Conservation (phyloP, 2,329 filamentous ascomycete species). For the Diaporthe citri region DNA sequence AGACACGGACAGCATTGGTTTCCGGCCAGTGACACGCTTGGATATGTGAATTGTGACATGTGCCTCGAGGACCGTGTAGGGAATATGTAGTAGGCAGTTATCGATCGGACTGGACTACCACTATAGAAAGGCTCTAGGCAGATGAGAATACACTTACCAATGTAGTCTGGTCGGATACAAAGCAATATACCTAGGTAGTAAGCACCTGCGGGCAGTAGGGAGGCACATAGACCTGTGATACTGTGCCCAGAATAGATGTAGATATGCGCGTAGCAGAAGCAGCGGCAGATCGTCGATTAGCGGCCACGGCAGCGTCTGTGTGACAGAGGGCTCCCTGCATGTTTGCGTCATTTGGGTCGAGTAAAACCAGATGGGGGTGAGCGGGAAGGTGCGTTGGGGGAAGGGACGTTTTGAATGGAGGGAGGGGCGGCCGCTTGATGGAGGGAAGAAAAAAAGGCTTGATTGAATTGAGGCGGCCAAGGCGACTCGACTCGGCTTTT, state of each 20-base stretch:
- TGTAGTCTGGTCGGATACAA: too few relatives aligned
- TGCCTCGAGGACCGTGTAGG: background rate
- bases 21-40: background rate
- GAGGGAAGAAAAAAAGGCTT: background rate
- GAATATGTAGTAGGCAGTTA: background rate
- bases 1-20: background rate
- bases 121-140: too few relatives aligned
- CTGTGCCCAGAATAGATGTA: background rate
- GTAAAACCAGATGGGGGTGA: background rate
- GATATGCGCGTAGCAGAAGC: background rate
- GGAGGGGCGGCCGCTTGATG: background rate
- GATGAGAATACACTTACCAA: too few relatives aligned
- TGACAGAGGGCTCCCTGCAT: background rate
- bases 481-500: background rate
- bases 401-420: background rate
- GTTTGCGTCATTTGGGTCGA: background rate
- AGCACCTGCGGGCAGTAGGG: too few relatives aligned
- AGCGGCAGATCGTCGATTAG: constrained; percentile 9
- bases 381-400: background rate
- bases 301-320: background rate
- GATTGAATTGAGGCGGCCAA: background rate
- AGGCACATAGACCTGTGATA: background rate
- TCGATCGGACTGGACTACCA: too few relatives aligned
- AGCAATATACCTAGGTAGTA: background rate
- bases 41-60: background rate